A percentile compares a stretch with the other conserved stretches of the same genome.
phyloP scores from a whole-genome alignment of 768 basidiomycete genomes.

The Lentinula detonsa region DNA sequence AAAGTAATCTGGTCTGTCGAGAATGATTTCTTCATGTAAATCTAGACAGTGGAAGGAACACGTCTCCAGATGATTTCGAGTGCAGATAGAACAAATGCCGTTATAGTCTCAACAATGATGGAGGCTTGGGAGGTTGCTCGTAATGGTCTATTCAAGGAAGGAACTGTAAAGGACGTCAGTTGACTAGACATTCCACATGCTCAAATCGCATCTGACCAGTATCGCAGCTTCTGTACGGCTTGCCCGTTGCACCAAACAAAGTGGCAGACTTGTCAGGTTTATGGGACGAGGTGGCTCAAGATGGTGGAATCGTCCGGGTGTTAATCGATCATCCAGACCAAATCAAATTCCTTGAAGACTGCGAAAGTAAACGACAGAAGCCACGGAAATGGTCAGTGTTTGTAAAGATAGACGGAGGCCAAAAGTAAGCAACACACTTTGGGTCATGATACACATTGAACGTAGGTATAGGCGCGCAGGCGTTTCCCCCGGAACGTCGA shows the following conservation, averaged over 20 bases:
- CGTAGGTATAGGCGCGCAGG: conserved; percentile 8
- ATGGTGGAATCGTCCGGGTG: conserved; percentile 59
- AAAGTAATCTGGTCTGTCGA: not conserved
- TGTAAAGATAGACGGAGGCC: conserved; percentile 75
- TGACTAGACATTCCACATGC: not conserved
- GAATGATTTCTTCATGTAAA: conserved; percentile 6
- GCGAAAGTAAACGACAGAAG: conserved; percentile 35
- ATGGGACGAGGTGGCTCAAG: conserved; percentile 44
- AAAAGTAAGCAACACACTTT: conserved; percentile 45
- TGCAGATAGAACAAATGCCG: conserved; percentile 47
- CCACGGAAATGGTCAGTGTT: conserved; percentile 66
- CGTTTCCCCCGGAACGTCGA: conserved; percentile 21
- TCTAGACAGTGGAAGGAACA: conserved; percentile 70
- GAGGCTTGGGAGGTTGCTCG: conserved; percentile 74
- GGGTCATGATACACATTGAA: not conserved
- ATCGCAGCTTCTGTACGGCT: conserved; percentile 72
- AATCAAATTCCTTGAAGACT: conserved; percentile 56
- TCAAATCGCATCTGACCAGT: not conserved
- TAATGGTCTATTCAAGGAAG: conserved; percentile 63
- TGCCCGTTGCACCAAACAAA: conserved; percentile 68
- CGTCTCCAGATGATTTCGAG: conserved; percentile 58
- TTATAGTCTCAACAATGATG: conserved; percentile 78
- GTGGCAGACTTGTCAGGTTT: conserved; percentile 61
- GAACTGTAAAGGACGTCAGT: conserved; percentile 72
- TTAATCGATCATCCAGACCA: conserved; percentile 77